Percentiles rank a stretch among this genome's conserved stretches.
phyloP scores from a whole-genome alignment of 192 early-diverging fungal genomes.

The Coemansia sp. region DNA sequence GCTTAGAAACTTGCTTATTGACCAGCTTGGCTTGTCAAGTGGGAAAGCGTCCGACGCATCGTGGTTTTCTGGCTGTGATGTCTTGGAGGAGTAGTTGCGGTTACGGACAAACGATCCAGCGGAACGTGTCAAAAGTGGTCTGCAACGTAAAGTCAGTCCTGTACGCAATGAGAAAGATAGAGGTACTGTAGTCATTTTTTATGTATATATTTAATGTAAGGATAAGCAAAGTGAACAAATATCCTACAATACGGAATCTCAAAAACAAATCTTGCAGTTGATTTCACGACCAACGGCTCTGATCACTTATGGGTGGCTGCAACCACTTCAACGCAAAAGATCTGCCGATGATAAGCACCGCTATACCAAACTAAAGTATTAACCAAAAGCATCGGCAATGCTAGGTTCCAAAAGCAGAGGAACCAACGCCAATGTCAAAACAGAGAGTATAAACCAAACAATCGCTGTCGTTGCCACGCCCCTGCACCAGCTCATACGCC shows the following conservation, averaged over 20 bases:
- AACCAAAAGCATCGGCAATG: not conserved
- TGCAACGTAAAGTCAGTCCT: no score
- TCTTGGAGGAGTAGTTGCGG: not conserved
- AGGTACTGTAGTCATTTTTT: no score
- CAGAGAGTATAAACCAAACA: not conserved
- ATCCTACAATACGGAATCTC: no score
- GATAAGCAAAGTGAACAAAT: no score
- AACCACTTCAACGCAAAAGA: not conserved
- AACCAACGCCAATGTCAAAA: not conserved
- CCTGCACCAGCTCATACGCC: slow-evolving; percentile 11
- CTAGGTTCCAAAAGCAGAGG: not conserved
- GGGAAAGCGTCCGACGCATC: slow-evolving; percentile 13
- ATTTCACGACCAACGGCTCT: no score
- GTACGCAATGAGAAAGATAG: no score
- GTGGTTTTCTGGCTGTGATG: no score
- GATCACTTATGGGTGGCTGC: no score
- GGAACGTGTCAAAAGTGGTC: no score
- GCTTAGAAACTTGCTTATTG: slow-evolving; percentile 16
- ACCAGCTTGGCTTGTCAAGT: slow-evolving; percentile 23
- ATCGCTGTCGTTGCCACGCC: not conserved
- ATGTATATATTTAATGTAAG: no score
- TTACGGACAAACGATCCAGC: not conserved
- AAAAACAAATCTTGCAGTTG: no score
- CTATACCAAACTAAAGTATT: not conserved
- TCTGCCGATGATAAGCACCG: slow-evolving; percentile 2